Percentiles rank a stretch among this genome's conserved stretches.
Evolutionary conservation across 768 basidiomycete species (phyloP).

Genomic region (Xanthoconium stramineum): DNA sequence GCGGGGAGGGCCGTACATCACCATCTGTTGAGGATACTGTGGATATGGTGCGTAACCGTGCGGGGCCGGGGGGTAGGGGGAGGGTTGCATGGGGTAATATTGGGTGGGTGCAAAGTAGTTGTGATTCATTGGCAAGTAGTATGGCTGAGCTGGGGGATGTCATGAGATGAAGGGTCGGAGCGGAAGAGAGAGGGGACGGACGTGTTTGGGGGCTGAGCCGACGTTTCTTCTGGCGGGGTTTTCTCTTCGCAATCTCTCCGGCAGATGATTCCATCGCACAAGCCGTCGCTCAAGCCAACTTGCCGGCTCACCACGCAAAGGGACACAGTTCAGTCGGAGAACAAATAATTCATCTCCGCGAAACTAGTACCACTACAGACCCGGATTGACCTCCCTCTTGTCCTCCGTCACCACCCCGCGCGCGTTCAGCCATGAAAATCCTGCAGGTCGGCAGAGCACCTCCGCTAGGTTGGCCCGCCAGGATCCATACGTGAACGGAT

Average conservation of each 20-base stretch:
- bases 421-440: constrained; percentile 77
- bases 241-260: constrained; percentile 46
- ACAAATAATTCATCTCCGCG: constrained; percentile 21
- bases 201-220: constrained; percentile 24
- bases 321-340: constrained; percentile 22
- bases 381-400: constrained; percentile 65
- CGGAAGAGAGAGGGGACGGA: constrained; percentile 10
- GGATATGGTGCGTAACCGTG: constrained; percentile 55
- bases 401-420: constrained; percentile 64
- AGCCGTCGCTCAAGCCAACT: constrained; percentile 26
- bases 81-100: constrained; percentile 60
- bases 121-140: constrained; percentile 52
- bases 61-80: constrained; percentile 44
- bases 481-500: constrained; percentile 82
- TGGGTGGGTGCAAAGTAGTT: constrained; percentile 52
- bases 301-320: constrained; percentile 16
- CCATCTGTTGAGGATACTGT: constrained; percentile 55
- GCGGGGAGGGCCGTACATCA: constrained; percentile 58
- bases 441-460: constrained; percentile 76
- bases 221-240: constrained; percentile 53
- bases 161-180: constrained; percentile 5
- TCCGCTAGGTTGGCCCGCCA: constrained; percentile 73
- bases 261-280: constrained; percentile 49
- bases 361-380: constrained; percentile 27
- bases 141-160: constrained; percentile 9